These are phyloP conservation scores for Phascolomyces articulosus DNA, from an alignment of 371 early-diverging fungal species.

Conservation along the genomic window DNA sequence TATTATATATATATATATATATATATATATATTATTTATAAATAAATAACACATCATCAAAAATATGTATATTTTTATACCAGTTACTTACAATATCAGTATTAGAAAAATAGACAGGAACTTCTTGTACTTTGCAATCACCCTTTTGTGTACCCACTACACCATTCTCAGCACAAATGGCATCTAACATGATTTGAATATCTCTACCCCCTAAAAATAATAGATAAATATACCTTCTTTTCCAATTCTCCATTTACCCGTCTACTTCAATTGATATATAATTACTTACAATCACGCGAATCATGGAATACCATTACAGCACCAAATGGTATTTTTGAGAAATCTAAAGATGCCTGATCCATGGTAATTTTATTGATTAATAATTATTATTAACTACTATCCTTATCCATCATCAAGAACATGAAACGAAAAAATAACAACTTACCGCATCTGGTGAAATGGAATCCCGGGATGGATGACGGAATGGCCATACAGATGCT, in stretches of 20 bases:
- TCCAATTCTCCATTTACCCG: too few species aligned
- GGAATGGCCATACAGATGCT: conserved; percentile 76
- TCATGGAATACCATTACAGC: conserved; percentile 89
- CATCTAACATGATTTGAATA: conserved; percentile 79
- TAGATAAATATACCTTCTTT: not conserved
- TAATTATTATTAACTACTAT: too few species aligned
- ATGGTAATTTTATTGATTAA: too few species aligned
- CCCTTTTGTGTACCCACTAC: conserved; percentile 57
- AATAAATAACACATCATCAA: not conserved
- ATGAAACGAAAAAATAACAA: not conserved
- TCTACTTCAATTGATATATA: not conserved
- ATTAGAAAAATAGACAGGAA: conserved; percentile 85
- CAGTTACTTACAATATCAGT: conserved; percentile 40
- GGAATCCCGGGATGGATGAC: conserved; percentile 21
- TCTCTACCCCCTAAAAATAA: conserved; percentile 72
- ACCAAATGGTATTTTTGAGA: conserved; percentile 59
- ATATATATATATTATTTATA: too few species aligned
- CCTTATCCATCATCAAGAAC: too few species aligned
- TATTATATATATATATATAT: conserved; percentile 14
- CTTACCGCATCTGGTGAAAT: conserved; percentile 1
- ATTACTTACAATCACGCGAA: conserved; percentile 72
- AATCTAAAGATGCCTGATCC: conserved; percentile 46
- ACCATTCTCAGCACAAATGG: conserved; percentile 70
- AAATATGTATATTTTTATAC: not conserved
- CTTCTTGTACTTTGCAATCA: conserved; percentile 47